These are phyloP conservation scores for Aspergillus carbonarius DNA, from an alignment of 2,329 filamentous ascomycete genomes.

Conservation along the genomic window DNA sequence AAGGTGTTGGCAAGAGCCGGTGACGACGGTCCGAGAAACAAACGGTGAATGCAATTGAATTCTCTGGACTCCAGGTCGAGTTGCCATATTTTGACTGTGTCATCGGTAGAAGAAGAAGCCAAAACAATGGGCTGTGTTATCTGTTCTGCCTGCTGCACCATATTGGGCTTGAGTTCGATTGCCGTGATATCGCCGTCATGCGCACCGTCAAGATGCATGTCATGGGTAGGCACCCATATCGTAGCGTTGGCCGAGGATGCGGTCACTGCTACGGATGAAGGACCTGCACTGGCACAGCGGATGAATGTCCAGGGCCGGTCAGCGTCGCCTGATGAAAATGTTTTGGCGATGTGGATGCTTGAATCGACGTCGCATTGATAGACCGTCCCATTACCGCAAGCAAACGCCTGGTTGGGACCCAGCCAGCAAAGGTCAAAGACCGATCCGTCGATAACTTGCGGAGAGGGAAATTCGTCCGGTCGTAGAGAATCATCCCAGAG, in stretches of 20 bases:
- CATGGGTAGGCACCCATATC: conserved; percentile 48
- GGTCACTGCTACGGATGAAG: conserved; percentile 37
- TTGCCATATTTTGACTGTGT: conserved; percentile 47
- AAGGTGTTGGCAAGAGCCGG: conserved; percentile 46
- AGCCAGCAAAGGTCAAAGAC: conserved; percentile 47
- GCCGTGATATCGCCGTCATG: conserved; percentile 46
- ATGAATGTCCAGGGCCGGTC: conserved; percentile 44
- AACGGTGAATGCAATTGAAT: conserved; percentile 37
- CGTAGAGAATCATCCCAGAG: conserved; percentile 45
- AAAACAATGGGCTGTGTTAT: conserved; percentile 33
- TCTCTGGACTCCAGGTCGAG: conserved; percentile 39
- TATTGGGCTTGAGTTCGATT: conserved; percentile 39
- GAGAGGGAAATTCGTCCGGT: conserved; percentile 38
- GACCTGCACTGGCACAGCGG: conserved; percentile 31
- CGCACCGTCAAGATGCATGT: conserved; percentile 38
- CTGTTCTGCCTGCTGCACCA: conserved; percentile 18
- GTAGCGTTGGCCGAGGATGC: conserved; percentile 40
- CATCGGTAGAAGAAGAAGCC: conserved; percentile 47
- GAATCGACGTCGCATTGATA: conserved; percentile 42
- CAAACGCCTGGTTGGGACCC: conserved; percentile 37
- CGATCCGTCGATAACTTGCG: conserved; percentile 37
- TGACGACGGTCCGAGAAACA: conserved; percentile 35
- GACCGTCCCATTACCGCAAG: conserved; percentile 40
- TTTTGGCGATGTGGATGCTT: conserved; percentile 38
- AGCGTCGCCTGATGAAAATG: conserved; percentile 29